Percentiles rank a stretch among this genome's conserved stretches.
Evolutionary conservation across 176 grass and related monocot genomes (phyloP).

Genomic region (Oryza glumipatula): DNA sequence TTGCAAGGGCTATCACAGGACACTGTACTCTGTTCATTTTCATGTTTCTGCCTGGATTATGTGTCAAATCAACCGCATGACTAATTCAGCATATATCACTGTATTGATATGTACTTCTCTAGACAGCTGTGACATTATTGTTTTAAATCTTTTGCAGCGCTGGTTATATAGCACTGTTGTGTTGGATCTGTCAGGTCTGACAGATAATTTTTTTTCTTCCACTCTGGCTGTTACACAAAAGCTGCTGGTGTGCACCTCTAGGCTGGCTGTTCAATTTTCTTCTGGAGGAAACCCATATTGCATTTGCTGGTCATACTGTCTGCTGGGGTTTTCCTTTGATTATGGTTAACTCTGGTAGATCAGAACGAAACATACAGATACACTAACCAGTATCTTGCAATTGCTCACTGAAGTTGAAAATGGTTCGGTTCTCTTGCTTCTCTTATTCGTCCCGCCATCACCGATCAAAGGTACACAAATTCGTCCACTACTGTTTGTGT

Average conservation of each 20-base stretch:
- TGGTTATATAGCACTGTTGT: background rate
- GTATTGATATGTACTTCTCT: background rate
- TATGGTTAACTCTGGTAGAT: conserved; percentile 34
- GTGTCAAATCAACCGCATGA: background rate
- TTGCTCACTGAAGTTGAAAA: conserved; percentile 22
- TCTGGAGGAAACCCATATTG: background rate
- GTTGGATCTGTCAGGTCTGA: conserved; percentile 9
- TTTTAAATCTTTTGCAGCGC: background rate
- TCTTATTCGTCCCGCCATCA: conserved; percentile 11
- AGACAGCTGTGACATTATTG: background rate
- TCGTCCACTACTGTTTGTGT: background rate
- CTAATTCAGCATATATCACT: background rate
- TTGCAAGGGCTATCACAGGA: background rate
- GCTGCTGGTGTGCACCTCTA: background rate
- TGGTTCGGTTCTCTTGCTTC: conserved; percentile 21
- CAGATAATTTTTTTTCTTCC: background rate
- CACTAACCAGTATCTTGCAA: background rate
- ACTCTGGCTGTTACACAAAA: background rate
- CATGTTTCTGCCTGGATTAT: background rate
- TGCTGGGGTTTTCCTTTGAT: conserved; percentile 39
- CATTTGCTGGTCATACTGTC: conserved; percentile 37
- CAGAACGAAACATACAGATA: conserved; percentile 9
- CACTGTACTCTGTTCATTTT: background rate
- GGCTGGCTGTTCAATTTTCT: background rate
- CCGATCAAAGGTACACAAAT: background rate